Percentiles rank a stretch among this genome's conserved stretches.
Conservation (phyloP, 2,329 filamentous ascomycete species). For the Trichocomaceae sp. region DNA sequence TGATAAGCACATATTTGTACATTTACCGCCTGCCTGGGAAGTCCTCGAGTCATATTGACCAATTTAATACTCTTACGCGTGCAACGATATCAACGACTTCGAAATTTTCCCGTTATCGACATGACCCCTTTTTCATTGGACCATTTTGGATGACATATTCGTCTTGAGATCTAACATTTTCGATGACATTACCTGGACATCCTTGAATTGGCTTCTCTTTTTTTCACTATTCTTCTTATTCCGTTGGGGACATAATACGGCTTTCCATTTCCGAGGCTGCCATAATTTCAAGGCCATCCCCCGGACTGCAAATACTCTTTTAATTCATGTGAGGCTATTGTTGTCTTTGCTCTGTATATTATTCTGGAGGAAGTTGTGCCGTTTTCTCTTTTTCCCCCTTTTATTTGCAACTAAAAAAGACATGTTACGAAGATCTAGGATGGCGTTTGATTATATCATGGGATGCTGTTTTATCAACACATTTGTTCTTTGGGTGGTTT, state of each 20-base stretch:
- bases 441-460: conserved; percentile 7
- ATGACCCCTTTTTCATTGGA: neutral
- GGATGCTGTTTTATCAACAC: neutral
- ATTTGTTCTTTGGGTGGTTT: conserved; percentile 3
- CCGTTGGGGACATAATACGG: conserved; percentile 8
- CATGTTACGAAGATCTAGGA: conserved; percentile 12
- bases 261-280: conserved; percentile 2
- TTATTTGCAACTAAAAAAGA: conserved; percentile 9
- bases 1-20: too few species aligned
- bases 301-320: conserved; percentile 12
- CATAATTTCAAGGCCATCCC: conserved; percentile 9
- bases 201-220: neutral
- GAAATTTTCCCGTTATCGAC: neutral
- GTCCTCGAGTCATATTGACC: neutral
- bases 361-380: neutral
- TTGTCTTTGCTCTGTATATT: conserved; percentile 9
- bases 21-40: too few species aligned
- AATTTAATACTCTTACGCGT: neutral
- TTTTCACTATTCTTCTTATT: too few species aligned
- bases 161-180: neutral
- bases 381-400: conserved; percentile 8
- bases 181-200: neutral
- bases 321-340: neutral
- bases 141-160: neutral
- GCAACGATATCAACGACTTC: conserved; percentile 10